A percentile compares a stretch with the other conserved stretches of the same genome.
These are phyloP conservation scores for Trypanosoma vivax DNA, from an alignment of 208 protist species.

Conservation along the genomic window DNA sequence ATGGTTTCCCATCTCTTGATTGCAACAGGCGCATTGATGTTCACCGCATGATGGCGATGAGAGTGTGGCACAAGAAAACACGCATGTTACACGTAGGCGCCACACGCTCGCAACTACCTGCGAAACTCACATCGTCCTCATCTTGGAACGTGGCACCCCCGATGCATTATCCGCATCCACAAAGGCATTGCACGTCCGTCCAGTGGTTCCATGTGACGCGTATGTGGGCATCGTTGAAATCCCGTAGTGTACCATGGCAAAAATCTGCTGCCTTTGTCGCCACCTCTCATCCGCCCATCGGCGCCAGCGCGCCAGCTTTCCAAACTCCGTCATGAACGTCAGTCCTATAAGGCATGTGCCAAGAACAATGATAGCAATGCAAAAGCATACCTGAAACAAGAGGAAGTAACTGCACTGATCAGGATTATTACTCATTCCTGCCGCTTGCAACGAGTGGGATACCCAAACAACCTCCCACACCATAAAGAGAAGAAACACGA, in stretches of 20 bases:
- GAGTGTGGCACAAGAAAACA: too few relatives aligned
- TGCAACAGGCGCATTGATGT: too few relatives aligned
- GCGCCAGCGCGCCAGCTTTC: conserved; percentile 52
- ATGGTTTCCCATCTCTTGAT: too few relatives aligned
- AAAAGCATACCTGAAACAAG: conserved; percentile 37
- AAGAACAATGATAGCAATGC: conserved; percentile 31
- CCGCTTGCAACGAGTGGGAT: conserved; percentile 18
- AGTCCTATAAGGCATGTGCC: conserved; percentile 27
- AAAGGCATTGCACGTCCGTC: neutral
- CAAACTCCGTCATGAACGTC: conserved; percentile 60
- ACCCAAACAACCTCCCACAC: conserved; percentile 66
- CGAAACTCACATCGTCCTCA: too few relatives aligned
- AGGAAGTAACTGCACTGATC: conserved; percentile 34
- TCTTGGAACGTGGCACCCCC: too few relatives aligned
- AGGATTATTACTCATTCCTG: neutral
- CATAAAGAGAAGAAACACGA: conserved; percentile 37
- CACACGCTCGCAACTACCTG: too few relatives aligned
- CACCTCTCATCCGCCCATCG: conserved; percentile 24
- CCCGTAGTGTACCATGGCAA: neutral
- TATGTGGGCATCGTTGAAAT: neutral
- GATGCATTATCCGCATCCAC: too few relatives aligned
- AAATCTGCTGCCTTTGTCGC: neutral
- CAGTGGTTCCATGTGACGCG: neutral
- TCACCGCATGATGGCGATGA: too few relatives aligned
- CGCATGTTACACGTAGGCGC: too few relatives aligned